Evolutionary conservation across 352 stramenopile genomes (phyloP).

Genomic region (Halophytophthora polymorphica): DNA sequence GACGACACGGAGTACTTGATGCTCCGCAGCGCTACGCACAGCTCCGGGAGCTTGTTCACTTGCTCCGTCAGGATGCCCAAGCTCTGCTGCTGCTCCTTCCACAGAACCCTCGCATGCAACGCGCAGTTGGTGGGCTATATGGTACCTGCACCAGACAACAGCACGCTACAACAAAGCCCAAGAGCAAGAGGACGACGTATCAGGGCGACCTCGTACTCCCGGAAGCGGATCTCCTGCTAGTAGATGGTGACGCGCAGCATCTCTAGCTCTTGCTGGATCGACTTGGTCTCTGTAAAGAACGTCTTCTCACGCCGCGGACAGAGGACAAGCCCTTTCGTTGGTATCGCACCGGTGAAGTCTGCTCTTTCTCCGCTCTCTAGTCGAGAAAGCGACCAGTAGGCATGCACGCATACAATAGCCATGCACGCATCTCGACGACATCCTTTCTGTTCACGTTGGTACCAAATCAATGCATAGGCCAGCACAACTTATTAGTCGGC

Average conservation of each 20-base stretch:
- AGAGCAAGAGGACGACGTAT: conserved; percentile 23
- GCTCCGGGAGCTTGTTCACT: conserved; percentile 30
- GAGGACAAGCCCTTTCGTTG: neutral
- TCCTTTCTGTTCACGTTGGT: conserved; percentile 65
- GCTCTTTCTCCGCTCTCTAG: neutral
- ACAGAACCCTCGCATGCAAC: neutral
- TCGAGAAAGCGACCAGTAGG: too few relatives aligned
- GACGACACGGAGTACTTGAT: neutral
- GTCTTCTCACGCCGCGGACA: conserved; percentile 23
- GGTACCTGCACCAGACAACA: neutral
- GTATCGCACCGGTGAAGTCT: neutral
- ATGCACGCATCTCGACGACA: conserved; percentile 46
- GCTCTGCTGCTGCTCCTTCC: conserved; percentile 57
- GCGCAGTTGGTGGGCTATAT: neutral
- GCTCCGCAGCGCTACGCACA: conserved; percentile 2
- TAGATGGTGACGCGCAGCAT: conserved; percentile 60
- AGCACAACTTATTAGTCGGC: neutral
- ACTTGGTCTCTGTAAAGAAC: conserved; percentile 56
- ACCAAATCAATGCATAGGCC: too few relatives aligned
- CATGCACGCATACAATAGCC: too few relatives aligned
- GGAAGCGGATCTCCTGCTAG: conserved; percentile 50
- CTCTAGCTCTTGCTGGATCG: conserved; percentile 49
- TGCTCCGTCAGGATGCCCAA: conserved; percentile 40
- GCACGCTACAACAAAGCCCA: neutral
- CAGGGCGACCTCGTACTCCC: conserved; percentile 44